Conservation (phyloP, 805 yeast genomes). For the Phaffomyces thermotolerans region DNA sequence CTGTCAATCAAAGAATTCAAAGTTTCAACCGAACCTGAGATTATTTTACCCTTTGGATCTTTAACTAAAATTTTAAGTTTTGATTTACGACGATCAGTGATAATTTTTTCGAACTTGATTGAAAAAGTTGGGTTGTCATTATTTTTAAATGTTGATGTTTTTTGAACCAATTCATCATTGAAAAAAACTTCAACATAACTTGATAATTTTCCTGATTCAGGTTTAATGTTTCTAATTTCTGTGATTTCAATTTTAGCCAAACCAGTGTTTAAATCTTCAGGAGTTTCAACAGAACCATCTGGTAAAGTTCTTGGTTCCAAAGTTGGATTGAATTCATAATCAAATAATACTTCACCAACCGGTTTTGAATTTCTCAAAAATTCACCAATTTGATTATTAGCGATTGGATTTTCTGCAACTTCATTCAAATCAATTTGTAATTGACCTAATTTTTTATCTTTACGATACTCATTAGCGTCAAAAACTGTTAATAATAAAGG, state of each 20-base stretch:
- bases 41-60: slow-evolving; percentile 48
- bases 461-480: slow-evolving; percentile 74
- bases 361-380: slow-evolving; percentile 78
- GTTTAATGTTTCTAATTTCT: slow-evolving; percentile 45
- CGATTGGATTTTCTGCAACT: slow-evolving; percentile 46
- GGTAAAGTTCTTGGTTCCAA: slow-evolving; percentile 49
- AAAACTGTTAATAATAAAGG: slow-evolving; percentile 65
- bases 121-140: slow-evolving; percentile 64
- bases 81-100: slow-evolving; percentile 65
- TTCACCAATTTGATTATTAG: slow-evolving; percentile 42
- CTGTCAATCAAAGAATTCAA: slow-evolving; percentile 63
- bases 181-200: slow-evolving; percentile 67
- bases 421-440: slow-evolving; percentile 66
- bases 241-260: slow-evolving; percentile 61
- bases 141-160: slow-evolving; percentile 52
- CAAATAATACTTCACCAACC: slow-evolving; percentile 68
- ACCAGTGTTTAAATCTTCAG: slow-evolving; percentile 94
- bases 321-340: slow-evolving; percentile 71
- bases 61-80: slow-evolving; percentile 60
- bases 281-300: slow-evolving; percentile 78
- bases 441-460: slow-evolving; percentile 77
- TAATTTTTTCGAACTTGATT: slow-evolving; percentile 55
- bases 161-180: slow-evolving; percentile 50
- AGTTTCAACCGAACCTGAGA: slow-evolving; percentile 54
- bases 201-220: slow-evolving; percentile 42